A percentile compares a stretch with the other conserved stretches of the same genome.
phyloP scores from a whole-genome alignment of 1,284 basidiomycete genomes.

The Tremellales sp. region DNA sequence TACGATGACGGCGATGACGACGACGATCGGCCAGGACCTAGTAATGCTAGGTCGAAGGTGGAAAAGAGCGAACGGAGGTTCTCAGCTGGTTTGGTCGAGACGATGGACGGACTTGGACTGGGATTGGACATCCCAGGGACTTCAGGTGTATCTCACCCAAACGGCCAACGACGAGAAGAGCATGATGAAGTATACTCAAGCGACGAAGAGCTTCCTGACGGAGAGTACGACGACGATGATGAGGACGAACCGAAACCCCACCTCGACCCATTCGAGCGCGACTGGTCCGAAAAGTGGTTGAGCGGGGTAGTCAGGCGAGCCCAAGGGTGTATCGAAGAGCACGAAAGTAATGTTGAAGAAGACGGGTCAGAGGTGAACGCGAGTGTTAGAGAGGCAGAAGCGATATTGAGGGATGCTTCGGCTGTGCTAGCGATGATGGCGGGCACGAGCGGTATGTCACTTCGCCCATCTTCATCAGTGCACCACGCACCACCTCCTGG shows the following conservation, averaged over 20 bases:
- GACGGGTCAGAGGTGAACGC: constrained; percentile 8
- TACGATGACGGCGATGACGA: constrained; percentile 12
- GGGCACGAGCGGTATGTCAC: constrained; percentile 56
- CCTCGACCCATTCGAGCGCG: constrained; percentile 45
- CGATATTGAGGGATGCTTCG: constrained; percentile 60
- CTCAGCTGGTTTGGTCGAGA: constrained; percentile 20
- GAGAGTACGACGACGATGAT: constrained; percentile 11
- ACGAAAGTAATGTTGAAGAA: constrained; percentile 15
- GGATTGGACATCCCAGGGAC: constrained; percentile 2
- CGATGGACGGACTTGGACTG: constrained; percentile 32
- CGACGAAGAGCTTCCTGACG: constrained; percentile 8
- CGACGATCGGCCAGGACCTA: not conserved
- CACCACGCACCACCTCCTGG: too few relatives aligned
- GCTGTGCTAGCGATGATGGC: constrained; percentile 62
- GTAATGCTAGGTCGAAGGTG: constrained; percentile 3
- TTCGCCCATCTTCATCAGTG: not conserved
- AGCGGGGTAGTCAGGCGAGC: constrained; percentile 40
- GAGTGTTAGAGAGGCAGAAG: constrained; percentile 34
- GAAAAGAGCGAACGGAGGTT: constrained; percentile 21
- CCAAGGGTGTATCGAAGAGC: constrained; percentile 37
- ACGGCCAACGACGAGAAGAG: constrained; percentile 1
- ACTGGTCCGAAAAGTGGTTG: constrained; percentile 49
- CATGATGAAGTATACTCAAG: too few relatives aligned
- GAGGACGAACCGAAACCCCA: constrained; percentile 20
- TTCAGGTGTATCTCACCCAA: not conserved